These are phyloP conservation scores for Symbiodinium natans DNA, from an alignment of 73 alveolate species.

Conservation along the genomic window DNA sequence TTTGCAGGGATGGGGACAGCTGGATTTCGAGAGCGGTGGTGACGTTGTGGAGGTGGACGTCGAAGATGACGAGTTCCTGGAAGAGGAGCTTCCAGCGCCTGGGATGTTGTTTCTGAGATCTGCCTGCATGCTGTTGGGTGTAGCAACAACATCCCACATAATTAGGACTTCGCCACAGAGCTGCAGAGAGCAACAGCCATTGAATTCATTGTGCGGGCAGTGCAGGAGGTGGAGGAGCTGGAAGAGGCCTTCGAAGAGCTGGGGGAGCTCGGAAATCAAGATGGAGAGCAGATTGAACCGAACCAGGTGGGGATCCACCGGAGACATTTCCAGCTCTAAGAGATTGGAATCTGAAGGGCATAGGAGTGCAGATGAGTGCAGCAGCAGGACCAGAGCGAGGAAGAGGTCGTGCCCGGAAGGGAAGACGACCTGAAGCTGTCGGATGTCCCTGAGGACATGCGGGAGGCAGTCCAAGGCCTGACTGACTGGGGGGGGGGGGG, in stretches of 20 bases:
- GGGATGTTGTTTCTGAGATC: not conserved
- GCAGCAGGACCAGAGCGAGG: slow-evolving; percentile 39
- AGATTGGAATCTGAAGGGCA: too few relatives aligned
- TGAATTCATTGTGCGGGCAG: too few relatives aligned
- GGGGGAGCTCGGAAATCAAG: not conserved
- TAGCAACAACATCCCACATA: too few relatives aligned
- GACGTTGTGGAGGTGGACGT: not conserved
- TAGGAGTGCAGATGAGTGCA: too few relatives aligned
- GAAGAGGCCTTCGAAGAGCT: slow-evolving; percentile 63
- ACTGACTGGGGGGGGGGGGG: too few relatives aligned
- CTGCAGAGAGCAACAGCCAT: too few relatives aligned
- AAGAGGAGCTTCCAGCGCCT: not conserved
- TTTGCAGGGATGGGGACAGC: not conserved
- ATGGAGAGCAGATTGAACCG: not conserved
- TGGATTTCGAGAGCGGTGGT: not conserved
- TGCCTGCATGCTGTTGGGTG: too few relatives aligned
- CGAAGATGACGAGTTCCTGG: not conserved
- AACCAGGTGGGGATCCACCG: too few relatives aligned
- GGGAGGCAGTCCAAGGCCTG: slow-evolving; percentile 73
- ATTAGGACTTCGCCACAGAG: too few relatives aligned
- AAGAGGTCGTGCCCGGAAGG: slow-evolving; percentile 59
- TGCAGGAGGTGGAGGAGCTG: not conserved
- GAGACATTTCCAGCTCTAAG: too few relatives aligned
- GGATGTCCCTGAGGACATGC: slow-evolving; percentile 85
- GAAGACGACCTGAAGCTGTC: slow-evolving; percentile 55